phyloP scores from a whole-genome alignment of 2,329 filamentous ascomycete genomes.

The Sporothrix pallida region DNA sequence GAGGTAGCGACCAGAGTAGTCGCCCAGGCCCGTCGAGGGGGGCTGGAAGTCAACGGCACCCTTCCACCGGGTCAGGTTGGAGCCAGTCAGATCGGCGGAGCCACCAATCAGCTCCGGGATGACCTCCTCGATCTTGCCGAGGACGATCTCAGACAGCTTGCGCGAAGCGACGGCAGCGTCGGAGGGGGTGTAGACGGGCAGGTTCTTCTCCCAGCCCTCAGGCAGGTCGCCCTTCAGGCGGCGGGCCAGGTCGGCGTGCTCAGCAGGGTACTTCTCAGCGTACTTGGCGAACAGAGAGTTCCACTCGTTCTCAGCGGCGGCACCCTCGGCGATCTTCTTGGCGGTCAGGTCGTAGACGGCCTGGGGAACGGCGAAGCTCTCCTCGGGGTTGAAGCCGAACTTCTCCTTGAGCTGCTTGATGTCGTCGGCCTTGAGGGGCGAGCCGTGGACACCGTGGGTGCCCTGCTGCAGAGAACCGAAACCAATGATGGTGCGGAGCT shows the following conservation, averaged over 20 bases:
- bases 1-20: slow-evolving; percentile 86
- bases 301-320: slow-evolving; percentile 92
- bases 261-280: slow-evolving; percentile 73
- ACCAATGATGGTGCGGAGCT: slow-evolving; percentile 96
- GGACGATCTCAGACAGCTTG: slow-evolving; percentile 94
- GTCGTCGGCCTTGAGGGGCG: slow-evolving; percentile 93
- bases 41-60: slow-evolving; percentile 96
- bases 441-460: slow-evolving; percentile 94
- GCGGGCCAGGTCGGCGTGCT: slow-evolving; percentile 80
- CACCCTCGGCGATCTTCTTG: slow-evolving; percentile 84
- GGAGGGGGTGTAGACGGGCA: slow-evolving; percentile 86
- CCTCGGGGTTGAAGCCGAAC: slow-evolving; percentile 94
- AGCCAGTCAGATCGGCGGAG: slow-evolving; percentile 96
- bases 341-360: slow-evolving; percentile 90
- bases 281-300: slow-evolving; percentile 92
- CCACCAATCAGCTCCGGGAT: slow-evolving; percentile 93
- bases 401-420: slow-evolving; percentile 90
- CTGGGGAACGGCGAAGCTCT: slow-evolving; percentile 92
- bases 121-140: slow-evolving; percentile 81
- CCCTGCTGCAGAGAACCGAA: slow-evolving; percentile 93
- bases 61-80: slow-evolving; percentile 99
- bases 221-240: slow-evolving; percentile 84
- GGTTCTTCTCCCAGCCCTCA: slow-evolving; percentile 92
- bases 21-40: slow-evolving; percentile 80
- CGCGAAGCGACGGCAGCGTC: slow-evolving; percentile 88